Evolutionary conservation across 129 eudicot genomes (phyloP).

Genomic region (Saposhnikovia divaricata): DNA sequence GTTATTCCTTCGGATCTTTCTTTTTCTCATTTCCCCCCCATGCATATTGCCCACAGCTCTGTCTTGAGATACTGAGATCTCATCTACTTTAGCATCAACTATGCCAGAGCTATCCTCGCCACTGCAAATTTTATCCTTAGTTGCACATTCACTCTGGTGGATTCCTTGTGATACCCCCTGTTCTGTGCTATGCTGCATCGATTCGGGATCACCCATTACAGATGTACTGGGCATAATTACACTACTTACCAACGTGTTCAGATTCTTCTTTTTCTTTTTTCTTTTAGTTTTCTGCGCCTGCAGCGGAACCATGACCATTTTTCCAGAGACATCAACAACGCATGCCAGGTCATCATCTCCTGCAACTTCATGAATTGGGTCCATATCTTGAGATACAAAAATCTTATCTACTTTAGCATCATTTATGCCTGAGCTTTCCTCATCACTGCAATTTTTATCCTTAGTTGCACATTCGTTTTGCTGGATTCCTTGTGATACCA

Average conservation of each 20-base stretch:
- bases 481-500: background rate
- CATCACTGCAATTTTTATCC: background rate
- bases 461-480: background rate
- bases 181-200: slow-evolving; percentile 1
- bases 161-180: background rate
- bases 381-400: background rate
- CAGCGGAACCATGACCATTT: background rate
- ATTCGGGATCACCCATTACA: slow-evolving; percentile 2
- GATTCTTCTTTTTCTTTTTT: background rate
- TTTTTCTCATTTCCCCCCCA: slow-evolving; percentile 12
- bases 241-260: background rate
- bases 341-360: background rate
- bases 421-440: background rate
- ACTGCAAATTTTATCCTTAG: background rate
- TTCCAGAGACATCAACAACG: background rate
- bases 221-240: background rate
- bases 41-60: slow-evolving; percentile 2
- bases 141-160: background rate
- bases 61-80: background rate
- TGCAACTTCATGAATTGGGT: background rate
- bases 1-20: background rate
- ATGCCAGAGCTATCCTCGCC: background rate
- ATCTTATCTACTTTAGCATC: background rate
- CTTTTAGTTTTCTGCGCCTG: background rate
- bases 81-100: background rate